Base-by-base conservation (phyloP, 208 protist genomes). In the Leishmania tarentolae region DNA sequence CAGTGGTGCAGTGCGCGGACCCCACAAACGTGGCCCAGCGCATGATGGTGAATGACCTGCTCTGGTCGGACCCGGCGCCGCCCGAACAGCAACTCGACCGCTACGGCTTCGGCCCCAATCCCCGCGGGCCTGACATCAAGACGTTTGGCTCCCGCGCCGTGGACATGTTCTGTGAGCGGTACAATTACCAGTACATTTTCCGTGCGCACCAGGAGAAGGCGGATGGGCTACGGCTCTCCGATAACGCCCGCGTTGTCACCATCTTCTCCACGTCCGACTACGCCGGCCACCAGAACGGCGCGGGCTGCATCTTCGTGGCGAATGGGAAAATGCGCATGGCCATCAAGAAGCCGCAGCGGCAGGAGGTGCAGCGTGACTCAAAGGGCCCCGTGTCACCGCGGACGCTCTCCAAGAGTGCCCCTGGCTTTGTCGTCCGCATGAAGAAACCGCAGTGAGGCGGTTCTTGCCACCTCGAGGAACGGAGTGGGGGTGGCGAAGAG, bases 231-330 rank as follows among this genome's bases (percentile, higher is more conserved):
- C 89, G 95, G n/a, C 83, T 98, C 5, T 98, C 92, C 35, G 92
- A 97, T 79, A 96, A 95, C 82, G 94, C 94, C 0, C 94, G 95
- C 70, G 93, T 98, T 24, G 92, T 98, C 66, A 98, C 96, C 40
- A 97, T 98, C 68, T 98, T 98, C 83, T 98, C 96, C 69, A 96
- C 95, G 7, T 97, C 95, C 19, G 92, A 98, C 86, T 98, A 98
- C 83, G 91, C 91, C 35, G 96, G 96, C 24, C 93, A 98, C 75
- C 92, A 97, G 77, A 98, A 98, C 83, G 93, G 93, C 57, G 96
- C 94, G 9, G 96, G 94, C 70, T 96, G 93, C 86, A 86, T 96
- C 31, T 90, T 97, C 63, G 94, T 98, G 7, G 82, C 74, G n/a
- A 90, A 92, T 40, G 93, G 93, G 15, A 96, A 94, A 75, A 97